phyloP scores from a whole-genome alignment of 805 yeast genomes.

The Nakazawaea populi region DNA sequence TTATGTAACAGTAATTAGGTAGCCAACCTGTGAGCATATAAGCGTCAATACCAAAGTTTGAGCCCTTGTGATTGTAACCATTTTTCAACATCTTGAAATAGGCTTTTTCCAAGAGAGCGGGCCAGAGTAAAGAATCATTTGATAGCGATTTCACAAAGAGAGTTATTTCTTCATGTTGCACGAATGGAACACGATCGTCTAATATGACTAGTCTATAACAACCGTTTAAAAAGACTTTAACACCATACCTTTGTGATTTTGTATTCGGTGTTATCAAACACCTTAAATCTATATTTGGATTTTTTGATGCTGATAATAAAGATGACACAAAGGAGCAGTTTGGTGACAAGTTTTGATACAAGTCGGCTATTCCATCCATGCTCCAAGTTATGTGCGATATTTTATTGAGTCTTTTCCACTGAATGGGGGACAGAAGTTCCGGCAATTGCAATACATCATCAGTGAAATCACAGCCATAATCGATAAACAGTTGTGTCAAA shows the following conservation, averaged over 20 bases:
- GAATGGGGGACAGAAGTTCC: not conserved
- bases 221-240: constrained; percentile 49
- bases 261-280: constrained; percentile 21
- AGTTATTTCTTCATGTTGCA: constrained; percentile 13
- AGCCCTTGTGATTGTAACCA: constrained; percentile 64
- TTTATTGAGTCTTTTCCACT: not conserved
- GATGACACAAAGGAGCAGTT: constrained; percentile 79
- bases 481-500: constrained; percentile 6
- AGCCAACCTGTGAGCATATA: constrained; percentile 64
- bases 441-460: constrained; percentile 4
- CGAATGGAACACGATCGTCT: constrained; percentile 39
- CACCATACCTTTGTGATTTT: constrained; percentile 28
- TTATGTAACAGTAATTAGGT: constrained; percentile 49
- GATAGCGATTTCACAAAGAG: constrained; percentile 31
- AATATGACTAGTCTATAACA: constrained; percentile 38
- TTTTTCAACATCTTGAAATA: constrained; percentile 46
- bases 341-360: constrained; percentile 46
- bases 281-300: constrained; percentile 17
- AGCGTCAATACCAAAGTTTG: constrained; percentile 70
- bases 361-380: constrained; percentile 16
- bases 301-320: constrained; percentile 41
- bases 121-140: constrained; percentile 42
- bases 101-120: constrained; percentile 75
- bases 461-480: not conserved
- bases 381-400: constrained; percentile 7